Percentiles rank a stretch among this genome's conserved stretches.
phyloP scores from a whole-genome alignment of 192 early-diverging fungal genomes.

The Thoreauomyces humboldtii region DNA sequence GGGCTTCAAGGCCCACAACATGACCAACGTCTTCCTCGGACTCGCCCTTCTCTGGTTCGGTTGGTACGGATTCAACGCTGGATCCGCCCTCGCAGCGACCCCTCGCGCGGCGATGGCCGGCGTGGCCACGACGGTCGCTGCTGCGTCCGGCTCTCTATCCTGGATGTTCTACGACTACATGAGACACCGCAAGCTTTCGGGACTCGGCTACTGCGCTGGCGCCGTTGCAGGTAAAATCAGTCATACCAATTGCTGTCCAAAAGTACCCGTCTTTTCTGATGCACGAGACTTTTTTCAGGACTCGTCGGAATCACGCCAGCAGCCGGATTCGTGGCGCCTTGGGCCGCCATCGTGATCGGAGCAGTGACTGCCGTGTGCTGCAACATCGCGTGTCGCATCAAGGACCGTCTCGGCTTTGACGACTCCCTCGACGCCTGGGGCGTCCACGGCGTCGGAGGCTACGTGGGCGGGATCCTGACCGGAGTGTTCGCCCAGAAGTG shows the following conservation, averaged over 20 bases:
- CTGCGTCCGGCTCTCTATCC: slow-evolving; percentile 73
- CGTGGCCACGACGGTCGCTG: slow-evolving; percentile 81
- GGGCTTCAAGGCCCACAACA: slow-evolving; percentile 81
- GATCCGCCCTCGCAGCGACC: slow-evolving; percentile 75
- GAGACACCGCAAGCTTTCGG: slow-evolving; percentile 71
- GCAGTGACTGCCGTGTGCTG: slow-evolving; percentile 68
- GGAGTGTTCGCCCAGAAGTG: slow-evolving; percentile 84
- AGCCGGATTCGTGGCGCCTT: slow-evolving; percentile 81
- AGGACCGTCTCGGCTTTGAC: slow-evolving; percentile 83
- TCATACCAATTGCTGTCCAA: no score
- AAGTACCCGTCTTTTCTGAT: no score
- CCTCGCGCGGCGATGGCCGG: slow-evolving; percentile 84
- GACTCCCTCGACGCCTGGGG: slow-evolving; percentile 86
- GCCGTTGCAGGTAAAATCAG: no score
- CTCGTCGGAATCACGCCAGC: slow-evolving; percentile 92
- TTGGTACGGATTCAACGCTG: slow-evolving; percentile 97
- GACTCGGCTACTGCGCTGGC: slow-evolving; percentile 91
- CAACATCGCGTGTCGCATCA: slow-evolving; percentile 79
- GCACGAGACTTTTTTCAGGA: no score
- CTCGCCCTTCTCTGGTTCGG: slow-evolving; percentile 91
- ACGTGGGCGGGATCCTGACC: slow-evolving; percentile 82
- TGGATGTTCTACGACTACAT: slow-evolving; percentile 83
- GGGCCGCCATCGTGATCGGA: slow-evolving; percentile 81
- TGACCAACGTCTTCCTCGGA: slow-evolving; percentile 89
- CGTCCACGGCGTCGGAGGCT: slow-evolving; percentile 62